A percentile compares a stretch with the other conserved stretches of the same genome.
phyloP scores from a whole-genome alignment of 768 basidiomycete genomes.

The Calocybe gangraenosa region DNA sequence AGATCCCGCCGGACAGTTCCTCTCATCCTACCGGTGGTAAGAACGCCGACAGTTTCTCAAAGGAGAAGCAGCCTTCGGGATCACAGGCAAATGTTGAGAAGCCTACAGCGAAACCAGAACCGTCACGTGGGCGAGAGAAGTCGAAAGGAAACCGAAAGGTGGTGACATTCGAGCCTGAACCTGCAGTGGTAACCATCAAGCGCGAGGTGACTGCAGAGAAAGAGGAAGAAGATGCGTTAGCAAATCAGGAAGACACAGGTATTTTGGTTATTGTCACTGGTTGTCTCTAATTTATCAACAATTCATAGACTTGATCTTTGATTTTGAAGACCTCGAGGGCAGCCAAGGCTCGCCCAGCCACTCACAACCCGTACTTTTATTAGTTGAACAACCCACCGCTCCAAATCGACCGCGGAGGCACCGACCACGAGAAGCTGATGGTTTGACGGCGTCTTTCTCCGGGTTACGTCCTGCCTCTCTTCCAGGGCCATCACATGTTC shows the following conservation, averaged over 20 bases:
- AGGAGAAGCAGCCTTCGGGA: slow-evolving; percentile 16
- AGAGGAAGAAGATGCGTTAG: slow-evolving; percentile 24
- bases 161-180: slow-evolving; percentile 70
- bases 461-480: slow-evolving; percentile 64
- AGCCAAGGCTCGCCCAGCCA: slow-evolving; percentile 31
- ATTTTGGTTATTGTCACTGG: slow-evolving; percentile 16
- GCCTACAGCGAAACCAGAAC: slow-evolving; percentile 16
- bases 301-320: slow-evolving; percentile 60
- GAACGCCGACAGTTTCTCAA: slow-evolving; percentile 18
- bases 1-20: slow-evolving; percentile 20
- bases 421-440: slow-evolving; percentile 30
- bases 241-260: slow-evolving; percentile 42
- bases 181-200: slow-evolving; percentile 47
- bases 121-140: slow-evolving; percentile 26
- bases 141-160: slow-evolving; percentile 52
- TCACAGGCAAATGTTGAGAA: slow-evolving; percentile 15
- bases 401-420: slow-evolving; percentile 27
- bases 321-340: slow-evolving; percentile 63
- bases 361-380: slow-evolving; percentile 31
- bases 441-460: slow-evolving; percentile 54
- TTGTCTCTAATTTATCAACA: background rate
- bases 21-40: slow-evolving; percentile 13
- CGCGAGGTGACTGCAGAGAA: slow-evolving; percentile 29
- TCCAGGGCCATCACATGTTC: slow-evolving; percentile 61
- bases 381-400: slow-evolving; percentile 37